Percentiles rank a stretch among this genome's conserved stretches.
Evolutionary conservation across 1,139 yeast genomes (phyloP).

Genomic region (Saccharomyces hybrid): DNA sequence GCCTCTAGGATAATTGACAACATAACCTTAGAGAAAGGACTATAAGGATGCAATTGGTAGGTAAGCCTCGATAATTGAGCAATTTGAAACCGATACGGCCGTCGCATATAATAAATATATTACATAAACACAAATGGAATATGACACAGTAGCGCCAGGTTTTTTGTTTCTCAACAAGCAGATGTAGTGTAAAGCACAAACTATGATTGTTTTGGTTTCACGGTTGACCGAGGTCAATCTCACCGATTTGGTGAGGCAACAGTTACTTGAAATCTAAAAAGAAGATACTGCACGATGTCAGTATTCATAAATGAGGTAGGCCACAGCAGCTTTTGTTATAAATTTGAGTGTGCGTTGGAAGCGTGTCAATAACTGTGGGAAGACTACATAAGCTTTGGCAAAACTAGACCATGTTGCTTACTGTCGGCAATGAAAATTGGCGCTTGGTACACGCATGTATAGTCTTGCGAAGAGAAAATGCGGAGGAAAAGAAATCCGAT

Average conservation of each 20-base stretch:
- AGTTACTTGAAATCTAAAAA: not conserved
- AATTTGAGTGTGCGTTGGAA: not conserved
- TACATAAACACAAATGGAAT: not conserved
- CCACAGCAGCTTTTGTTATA: not conserved
- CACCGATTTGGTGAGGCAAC: not conserved
- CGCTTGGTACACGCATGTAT: not conserved
- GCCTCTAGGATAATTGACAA: not conserved
- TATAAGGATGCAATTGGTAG: not conserved
- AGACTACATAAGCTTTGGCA: not conserved
- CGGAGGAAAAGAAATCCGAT: not conserved
- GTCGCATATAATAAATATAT: not conserved
- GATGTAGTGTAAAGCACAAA: not conserved
- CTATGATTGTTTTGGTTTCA: not conserved
- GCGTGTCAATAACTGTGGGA: not conserved
- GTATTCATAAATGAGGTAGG: not conserved
- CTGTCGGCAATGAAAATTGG: not conserved
- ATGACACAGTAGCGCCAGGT: not conserved
- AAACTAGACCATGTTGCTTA: not conserved
- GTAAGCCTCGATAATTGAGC: not conserved
- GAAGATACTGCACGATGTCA: not conserved
- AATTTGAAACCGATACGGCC: not conserved
- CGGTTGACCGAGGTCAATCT: not conserved
- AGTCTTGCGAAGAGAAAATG: not conserved
- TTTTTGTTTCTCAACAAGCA: not conserved
- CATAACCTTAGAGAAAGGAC: not conserved